Conservation (phyloP, 352 stramenopile species). For the Phytophthora macrochlamydospora region DNA sequence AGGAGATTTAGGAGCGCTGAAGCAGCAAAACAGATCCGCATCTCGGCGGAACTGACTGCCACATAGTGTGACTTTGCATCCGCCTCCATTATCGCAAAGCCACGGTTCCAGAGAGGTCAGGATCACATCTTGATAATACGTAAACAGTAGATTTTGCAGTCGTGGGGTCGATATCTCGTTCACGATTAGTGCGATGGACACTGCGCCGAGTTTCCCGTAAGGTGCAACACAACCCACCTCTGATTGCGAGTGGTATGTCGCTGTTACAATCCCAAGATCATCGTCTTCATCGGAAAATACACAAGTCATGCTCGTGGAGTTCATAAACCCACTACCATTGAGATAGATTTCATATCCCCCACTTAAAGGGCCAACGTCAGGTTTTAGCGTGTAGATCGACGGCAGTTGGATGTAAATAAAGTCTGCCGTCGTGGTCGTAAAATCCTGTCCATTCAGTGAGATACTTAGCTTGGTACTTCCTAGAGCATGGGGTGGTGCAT, state of each 20-base stretch:
- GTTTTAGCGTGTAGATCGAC: constrained; percentile 47
- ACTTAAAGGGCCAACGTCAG: constrained; percentile 32
- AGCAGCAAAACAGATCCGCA: constrained; percentile 58
- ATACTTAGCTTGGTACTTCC: constrained; percentile 46
- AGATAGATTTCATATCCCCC: constrained; percentile 45
- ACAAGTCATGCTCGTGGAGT: constrained; percentile 28
- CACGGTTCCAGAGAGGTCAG: constrained; percentile 52
- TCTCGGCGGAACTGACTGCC: constrained; percentile 42
- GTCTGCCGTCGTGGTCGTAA: constrained; percentile 20
- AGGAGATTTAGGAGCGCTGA: constrained; percentile 20
- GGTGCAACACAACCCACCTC: constrained; percentile 30
- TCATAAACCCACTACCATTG: constrained; percentile 32
- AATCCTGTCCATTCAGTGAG: constrained; percentile 76
- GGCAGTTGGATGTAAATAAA: constrained; percentile 65
- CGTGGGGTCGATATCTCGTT: constrained; percentile 26
- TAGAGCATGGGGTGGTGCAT: constrained; percentile 45
- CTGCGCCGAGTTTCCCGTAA: constrained; percentile 12
- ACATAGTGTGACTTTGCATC: constrained; percentile 21
- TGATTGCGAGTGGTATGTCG: constrained; percentile 25
- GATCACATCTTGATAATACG: constrained; percentile 34
- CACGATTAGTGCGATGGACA: constrained; percentile 33
- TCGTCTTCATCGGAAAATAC: constrained; percentile 29
- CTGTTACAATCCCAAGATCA: not conserved
- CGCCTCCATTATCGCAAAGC: constrained; percentile 51
- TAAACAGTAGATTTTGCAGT: constrained; percentile 32